Conservation (phyloP, 139 green algal genomes). For the Edaphochlamys debaryana region DNA sequence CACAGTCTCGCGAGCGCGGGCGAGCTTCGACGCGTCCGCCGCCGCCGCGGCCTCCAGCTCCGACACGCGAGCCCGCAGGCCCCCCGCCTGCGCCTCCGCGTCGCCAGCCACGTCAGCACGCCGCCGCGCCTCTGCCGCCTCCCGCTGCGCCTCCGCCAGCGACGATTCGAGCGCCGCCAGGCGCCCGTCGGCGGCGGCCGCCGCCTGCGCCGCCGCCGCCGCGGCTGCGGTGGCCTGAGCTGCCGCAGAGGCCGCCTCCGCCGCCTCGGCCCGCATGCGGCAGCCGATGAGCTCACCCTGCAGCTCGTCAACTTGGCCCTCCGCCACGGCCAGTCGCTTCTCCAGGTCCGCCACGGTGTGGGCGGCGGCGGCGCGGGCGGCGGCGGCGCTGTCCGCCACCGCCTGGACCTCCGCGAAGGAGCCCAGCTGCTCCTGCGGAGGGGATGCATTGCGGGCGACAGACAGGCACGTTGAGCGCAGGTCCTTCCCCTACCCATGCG, state of each 20-base stretch:
- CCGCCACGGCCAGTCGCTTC: background rate
- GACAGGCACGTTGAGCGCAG: too few species aligned
- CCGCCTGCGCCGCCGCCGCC: background rate
- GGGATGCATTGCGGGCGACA: too few species aligned
- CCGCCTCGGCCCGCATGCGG: slow-evolving; percentile 31
- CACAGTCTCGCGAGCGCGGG: slow-evolving; percentile 4
- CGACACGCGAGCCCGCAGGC: background rate
- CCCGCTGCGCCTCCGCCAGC: background rate
- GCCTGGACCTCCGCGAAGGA: background rate
- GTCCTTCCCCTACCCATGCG: too few species aligned
- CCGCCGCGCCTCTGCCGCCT: background rate
- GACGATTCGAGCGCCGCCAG: background rate
- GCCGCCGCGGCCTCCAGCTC: slow-evolving; percentile 26
- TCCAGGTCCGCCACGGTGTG: background rate
- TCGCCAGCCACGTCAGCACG: background rate
- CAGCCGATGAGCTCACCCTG: slow-evolving; percentile 38
- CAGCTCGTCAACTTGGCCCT: slow-evolving; percentile 23
- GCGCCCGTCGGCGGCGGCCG: background rate
- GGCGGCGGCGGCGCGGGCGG: background rate
- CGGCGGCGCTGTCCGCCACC: background rate
- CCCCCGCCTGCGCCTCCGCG: background rate
- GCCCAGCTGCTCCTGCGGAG: slow-evolving; percentile 33
- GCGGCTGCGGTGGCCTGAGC: background rate
- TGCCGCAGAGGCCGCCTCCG: background rate
- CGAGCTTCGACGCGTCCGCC: slow-evolving; percentile 12